Percentiles rank a stretch among this genome's conserved stretches.
phyloP scores from a whole-genome alignment of 176 grass and related monocot genomes.

The Aegilops sharonensis region DNA sequence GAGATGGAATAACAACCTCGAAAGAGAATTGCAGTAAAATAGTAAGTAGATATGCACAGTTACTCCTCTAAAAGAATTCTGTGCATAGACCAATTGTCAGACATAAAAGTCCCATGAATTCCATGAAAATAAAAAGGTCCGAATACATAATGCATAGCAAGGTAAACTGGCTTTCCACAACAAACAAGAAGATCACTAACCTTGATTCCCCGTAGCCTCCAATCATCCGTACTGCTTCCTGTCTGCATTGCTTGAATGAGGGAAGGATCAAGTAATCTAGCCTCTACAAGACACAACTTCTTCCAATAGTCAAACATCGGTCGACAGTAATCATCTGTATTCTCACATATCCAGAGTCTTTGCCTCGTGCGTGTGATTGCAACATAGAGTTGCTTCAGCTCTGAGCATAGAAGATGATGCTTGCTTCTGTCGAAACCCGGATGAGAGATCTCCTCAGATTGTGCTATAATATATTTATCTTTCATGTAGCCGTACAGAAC shows the following conservation, averaged over 20 bases:
- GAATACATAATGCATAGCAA: neutral
- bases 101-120: neutral
- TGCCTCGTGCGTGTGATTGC: constrained; percentile 82
- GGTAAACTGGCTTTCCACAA: neutral
- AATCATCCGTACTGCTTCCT: constrained; percentile 70
- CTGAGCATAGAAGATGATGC: constrained; percentile 79
- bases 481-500: constrained; percentile 78
- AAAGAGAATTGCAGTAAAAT: neutral
- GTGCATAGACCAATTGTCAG: neutral
- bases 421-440: constrained; percentile 50
- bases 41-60: neutral
- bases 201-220: constrained; percentile 68
- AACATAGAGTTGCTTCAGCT: constrained; percentile 95
- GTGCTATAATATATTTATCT: constrained; percentile 30
- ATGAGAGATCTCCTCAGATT: constrained; percentile 40
- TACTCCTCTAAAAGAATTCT: neutral
- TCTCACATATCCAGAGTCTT: constrained; percentile 90
- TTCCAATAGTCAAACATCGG: constrained; percentile 94
- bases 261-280: constrained; percentile 55
- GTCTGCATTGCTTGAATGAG: constrained; percentile 60
- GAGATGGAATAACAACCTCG: neutral
- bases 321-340: constrained; percentile 53
- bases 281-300: constrained; percentile 73
- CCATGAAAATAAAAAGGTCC: neutral
- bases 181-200: constrained; percentile 37